Percentiles rank a stretch among this genome's conserved stretches.
These are phyloP conservation scores for Angomonas ambiguus DNA, from an alignment of 208 protist genomes.

Conservation along the genomic window DNA sequence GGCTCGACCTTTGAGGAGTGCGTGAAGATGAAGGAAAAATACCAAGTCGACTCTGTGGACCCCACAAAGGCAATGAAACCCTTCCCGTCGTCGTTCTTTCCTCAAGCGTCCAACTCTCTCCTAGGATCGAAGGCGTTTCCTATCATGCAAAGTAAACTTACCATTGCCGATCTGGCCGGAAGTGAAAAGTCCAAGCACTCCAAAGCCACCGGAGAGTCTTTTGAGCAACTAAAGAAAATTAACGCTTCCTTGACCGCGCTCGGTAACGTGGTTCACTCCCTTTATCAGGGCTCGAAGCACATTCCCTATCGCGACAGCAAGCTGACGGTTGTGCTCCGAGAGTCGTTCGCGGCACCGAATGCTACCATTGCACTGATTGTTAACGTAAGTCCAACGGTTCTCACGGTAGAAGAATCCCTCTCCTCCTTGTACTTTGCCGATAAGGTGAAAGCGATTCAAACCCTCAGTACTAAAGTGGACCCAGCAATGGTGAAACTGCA, in stretches of 20 bases:
- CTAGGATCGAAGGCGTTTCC: constrained; percentile 18
- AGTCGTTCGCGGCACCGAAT: constrained; percentile 61
- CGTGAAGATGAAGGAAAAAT: constrained; percentile 26
- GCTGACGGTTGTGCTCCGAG: constrained; percentile 78
- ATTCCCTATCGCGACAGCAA: constrained; percentile 84
- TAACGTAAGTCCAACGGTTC: constrained; percentile 58
- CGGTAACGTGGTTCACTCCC: constrained; percentile 77
- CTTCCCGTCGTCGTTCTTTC: constrained; percentile 19
- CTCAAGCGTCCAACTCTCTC: constrained; percentile 29
- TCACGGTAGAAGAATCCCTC: constrained; percentile 71
- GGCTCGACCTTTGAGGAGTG: constrained; percentile 26
- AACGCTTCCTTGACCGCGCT: constrained; percentile 90
- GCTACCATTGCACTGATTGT: constrained; percentile 68
- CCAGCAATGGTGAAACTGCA: constrained; percentile 15
- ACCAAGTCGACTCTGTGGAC: neutral
- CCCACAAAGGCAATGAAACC: neutral
- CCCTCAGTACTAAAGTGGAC: constrained; percentile 3
- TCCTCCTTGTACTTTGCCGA: constrained; percentile 82
- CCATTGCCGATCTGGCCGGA: constrained; percentile 87
- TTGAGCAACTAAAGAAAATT: constrained; percentile 83
- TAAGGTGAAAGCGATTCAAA: constrained; percentile 65
- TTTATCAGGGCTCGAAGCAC: constrained; percentile 53
- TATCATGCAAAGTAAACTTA: constrained; percentile 70
- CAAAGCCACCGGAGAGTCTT: constrained; percentile 40
- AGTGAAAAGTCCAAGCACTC: constrained; percentile 74